A percentile compares a stretch with the other conserved stretches of the same genome.
phyloP scores from a whole-genome alignment of 2,329 filamentous ascomycete species.

The Rhexocercosporidium sp. region DNA sequence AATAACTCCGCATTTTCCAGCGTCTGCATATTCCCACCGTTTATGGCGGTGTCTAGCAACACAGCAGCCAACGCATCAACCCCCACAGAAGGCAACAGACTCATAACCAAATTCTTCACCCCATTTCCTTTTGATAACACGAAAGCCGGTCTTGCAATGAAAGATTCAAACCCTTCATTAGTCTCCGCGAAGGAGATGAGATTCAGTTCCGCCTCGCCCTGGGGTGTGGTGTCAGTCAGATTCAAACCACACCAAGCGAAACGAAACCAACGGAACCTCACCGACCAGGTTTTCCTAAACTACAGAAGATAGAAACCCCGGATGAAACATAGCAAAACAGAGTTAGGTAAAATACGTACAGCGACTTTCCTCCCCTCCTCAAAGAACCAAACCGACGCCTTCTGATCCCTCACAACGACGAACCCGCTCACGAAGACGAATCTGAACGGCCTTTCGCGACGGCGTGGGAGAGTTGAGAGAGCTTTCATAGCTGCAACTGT shows the following conservation, averaged over 20 bases:
- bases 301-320: too few relatives aligned
- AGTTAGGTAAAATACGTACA: constrained; percentile 10
- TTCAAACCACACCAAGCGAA: too few relatives aligned
- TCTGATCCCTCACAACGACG: constrained; percentile 48
- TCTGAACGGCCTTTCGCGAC: constrained; percentile 43
- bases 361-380: constrained; percentile 44
- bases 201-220: constrained; percentile 24
- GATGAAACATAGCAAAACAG: too few relatives aligned
- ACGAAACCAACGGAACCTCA: too few relatives aligned
- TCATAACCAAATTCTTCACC: background rate
- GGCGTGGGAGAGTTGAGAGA: constrained; percentile 35
- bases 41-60: constrained; percentile 24
- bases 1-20: constrained; percentile 18
- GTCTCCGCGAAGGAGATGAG: constrained; percentile 17
- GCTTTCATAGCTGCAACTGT: constrained; percentile 40
- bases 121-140: constrained; percentile 14
- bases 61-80: constrained; percentile 22
- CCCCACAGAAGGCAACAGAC: constrained; percentile 16
- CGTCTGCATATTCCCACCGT: constrained; percentile 7
- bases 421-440: constrained; percentile 49
- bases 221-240: background rate
- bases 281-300: too few relatives aligned
- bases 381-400: constrained; percentile 45
- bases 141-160: constrained; percentile 16
- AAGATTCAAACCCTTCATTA: constrained; percentile 10